These are phyloP conservation scores for Xerocomus brunneocitrinus DNA, from an alignment of 768 basidiomycete species.

Conservation along the genomic window DNA sequence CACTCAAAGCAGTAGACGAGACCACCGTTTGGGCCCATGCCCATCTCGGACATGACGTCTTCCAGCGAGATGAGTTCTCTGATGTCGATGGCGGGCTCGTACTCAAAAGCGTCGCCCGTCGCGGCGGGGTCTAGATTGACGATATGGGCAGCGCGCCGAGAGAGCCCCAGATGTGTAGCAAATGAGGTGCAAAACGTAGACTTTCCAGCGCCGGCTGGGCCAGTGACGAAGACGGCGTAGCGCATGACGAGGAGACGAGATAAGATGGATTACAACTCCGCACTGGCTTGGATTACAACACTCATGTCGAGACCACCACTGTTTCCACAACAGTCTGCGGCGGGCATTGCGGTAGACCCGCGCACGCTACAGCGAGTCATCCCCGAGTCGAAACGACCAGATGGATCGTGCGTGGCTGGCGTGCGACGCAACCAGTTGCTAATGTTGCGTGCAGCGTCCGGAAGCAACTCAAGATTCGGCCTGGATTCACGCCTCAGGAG, in stretches of 20 bases:
- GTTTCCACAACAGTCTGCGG: slow-evolving; percentile 59
- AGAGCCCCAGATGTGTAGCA: slow-evolving; percentile 80
- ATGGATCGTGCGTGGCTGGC: slow-evolving; percentile 65
- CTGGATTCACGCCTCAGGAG: slow-evolving; percentile 93
- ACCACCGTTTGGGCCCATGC: slow-evolving; percentile 95
- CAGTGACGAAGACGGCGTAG: slow-evolving; percentile 84
- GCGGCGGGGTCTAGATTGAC: slow-evolving; percentile 99
- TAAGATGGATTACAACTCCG: slow-evolving; percentile 31
- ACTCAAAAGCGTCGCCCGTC: slow-evolving; percentile 78
- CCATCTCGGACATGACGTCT: slow-evolving; percentile 94
- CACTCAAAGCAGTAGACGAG: slow-evolving; percentile 99
- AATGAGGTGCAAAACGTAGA: slow-evolving; percentile 89
- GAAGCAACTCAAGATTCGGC: slow-evolving; percentile 85
- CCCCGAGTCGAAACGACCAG: slow-evolving; percentile 73
- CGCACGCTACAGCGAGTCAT: slow-evolving; percentile 84
- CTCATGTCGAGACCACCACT: slow-evolving; percentile 75
- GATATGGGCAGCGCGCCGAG: slow-evolving; percentile 82
- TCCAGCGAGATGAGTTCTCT: slow-evolving; percentile 86
- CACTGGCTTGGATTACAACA: neutral
- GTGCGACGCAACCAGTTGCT: slow-evolving; percentile 8
- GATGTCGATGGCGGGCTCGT: slow-evolving; percentile 91
- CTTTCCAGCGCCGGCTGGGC: slow-evolving; percentile 98
- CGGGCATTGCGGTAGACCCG: slow-evolving; percentile 85
- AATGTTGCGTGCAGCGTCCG: slow-evolving; percentile 53
- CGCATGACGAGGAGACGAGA: slow-evolving; percentile 49